Base-by-base conservation (phyloP, 805 yeast genomes). In the Torulaspora maleeae region DNA sequence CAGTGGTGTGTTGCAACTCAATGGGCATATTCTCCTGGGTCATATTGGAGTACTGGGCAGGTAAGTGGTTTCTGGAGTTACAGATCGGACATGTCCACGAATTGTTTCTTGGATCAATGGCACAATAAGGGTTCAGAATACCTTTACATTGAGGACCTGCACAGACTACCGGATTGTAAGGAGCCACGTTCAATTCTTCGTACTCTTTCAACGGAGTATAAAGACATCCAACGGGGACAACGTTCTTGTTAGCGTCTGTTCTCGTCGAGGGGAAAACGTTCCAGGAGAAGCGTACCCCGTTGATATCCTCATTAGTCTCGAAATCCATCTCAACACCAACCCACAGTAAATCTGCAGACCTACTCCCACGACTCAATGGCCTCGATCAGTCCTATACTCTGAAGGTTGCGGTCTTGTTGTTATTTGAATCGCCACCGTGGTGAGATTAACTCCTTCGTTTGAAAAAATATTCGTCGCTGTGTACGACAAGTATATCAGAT, bases 171-270 rank as follows among this genome's bases (percentile, higher is more conserved):
- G 97, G 97, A 64, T 90, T 96, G 67, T 89, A 88, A 57, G 78
- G 78, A 45, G 91, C 88, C 43, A 86, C 69, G 13, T 87, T 83
- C 51, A 88, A 72, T 52, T 83, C 89, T 48, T 83, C 84, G 54
- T 86, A 78, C 47, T 79, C 79, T 59, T 87, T 80, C 56, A 93
- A 76, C 7, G 99, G 99, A n/a, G 97, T 90, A 73, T 89, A 93
- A 51, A 93, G 71, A 45, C 96, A 83, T 34, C 97, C 95, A 29
- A 93, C 82, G 10, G 99, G 99, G 27, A 93, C 90, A 15, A 91
- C 95, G 60, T 89, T 84, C 55, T 93, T 84, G 58, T 83, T 82
- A 15, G 96, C 93, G 66, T 93, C 98, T 34, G 80, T 79, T 55
- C 89, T 80, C 30, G 96, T 83, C 34, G 86, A 80, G 24, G 99